phyloP scores from a whole-genome alignment of 192 early-diverging fungal genomes.

The Coemansia javaensis region DNA sequence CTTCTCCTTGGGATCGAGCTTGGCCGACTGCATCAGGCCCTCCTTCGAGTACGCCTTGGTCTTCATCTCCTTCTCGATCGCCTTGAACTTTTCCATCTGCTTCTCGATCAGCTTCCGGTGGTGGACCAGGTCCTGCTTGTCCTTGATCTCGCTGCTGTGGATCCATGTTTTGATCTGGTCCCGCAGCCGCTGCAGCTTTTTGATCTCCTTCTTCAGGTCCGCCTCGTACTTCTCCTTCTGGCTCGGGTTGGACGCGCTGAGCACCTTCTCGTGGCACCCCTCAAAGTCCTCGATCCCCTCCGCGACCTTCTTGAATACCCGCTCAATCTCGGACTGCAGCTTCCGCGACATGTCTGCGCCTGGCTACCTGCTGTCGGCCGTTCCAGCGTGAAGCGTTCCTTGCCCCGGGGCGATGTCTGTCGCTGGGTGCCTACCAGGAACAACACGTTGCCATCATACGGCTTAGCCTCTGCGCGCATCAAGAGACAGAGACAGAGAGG shows the following conservation, averaged over 20 bases:
- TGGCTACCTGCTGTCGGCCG: not conserved
- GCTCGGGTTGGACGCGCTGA: conserved; percentile 68
- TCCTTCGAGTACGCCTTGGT: conserved; percentile 98
- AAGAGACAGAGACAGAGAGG: too few species aligned
- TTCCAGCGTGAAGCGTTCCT: conserved; percentile 5
- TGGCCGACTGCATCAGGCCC: conserved; percentile 71
- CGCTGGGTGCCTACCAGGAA: not conserved
- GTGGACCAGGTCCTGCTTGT: conserved; percentile 83
- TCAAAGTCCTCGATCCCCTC: conserved; percentile 97
- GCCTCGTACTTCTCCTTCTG: conserved; percentile 97
- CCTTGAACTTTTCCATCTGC: conserved; percentile 99
- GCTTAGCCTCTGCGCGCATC: too few species aligned
- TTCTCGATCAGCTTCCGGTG: conserved; percentile 91
- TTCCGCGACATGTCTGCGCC: conserved; percentile 34
- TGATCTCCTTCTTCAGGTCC: conserved; percentile 98
- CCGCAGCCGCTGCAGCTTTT: conserved; percentile 91
- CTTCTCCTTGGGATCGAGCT: conserved; percentile 91
- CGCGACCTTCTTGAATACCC: conserved; percentile 87
- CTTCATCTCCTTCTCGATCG: conserved; percentile 97
- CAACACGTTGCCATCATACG: too few species aligned
- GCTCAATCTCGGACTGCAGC: conserved; percentile 80
- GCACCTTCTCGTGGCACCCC: conserved; percentile 82
- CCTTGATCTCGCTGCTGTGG: conserved; percentile 92
- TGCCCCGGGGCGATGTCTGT: too few species aligned
- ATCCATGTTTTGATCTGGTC: conserved; percentile 99